phyloP scores from a whole-genome alignment of 768 basidiomycete genomes.

The Amanita pseudoporphyria region DNA sequence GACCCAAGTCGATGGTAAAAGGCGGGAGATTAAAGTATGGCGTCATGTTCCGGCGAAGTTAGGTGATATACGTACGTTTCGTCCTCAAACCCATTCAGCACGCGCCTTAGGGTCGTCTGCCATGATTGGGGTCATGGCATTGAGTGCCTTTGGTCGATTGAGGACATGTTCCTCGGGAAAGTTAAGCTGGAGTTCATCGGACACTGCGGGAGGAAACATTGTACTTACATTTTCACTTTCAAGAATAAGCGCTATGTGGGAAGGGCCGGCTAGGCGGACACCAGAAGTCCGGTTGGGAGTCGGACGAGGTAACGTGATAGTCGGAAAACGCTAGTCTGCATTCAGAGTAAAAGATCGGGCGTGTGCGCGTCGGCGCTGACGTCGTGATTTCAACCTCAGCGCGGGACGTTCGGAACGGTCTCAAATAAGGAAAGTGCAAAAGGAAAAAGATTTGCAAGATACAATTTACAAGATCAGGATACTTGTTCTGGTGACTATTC shows the following conservation, averaged over 20 bases:
- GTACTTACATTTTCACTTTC: no score
- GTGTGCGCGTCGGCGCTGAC: neutral
- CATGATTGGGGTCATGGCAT: constrained; percentile 64
- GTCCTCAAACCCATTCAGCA: constrained; percentile 67
- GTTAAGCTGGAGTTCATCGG: constrained; percentile 25
- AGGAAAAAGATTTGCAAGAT: constrained; percentile 17
- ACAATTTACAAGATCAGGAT: constrained; percentile 26
- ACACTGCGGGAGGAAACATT: constrained; percentile 17
- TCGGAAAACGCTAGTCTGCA: no score
- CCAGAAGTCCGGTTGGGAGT: no score
- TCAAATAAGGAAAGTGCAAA: constrained; percentile 12
- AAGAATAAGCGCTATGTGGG: neutral
- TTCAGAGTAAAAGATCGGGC: neutral
- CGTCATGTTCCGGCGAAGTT: neutral
- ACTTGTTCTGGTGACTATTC: constrained; percentile 12
- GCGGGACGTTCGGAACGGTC: constrained; percentile 4
- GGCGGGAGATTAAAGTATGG: neutral
- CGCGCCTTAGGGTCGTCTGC: constrained; percentile 34
- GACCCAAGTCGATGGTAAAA: no score
- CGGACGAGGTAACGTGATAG: neutral
- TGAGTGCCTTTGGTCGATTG: constrained; percentile 63
- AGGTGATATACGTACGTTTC: constrained; percentile 41
- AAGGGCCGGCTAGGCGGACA: neutral
- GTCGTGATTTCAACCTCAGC: neutral
- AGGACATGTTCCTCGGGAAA: constrained; percentile 31